Evolutionary conservation across 2,329 filamentous ascomycete genomes (phyloP).

Genomic region (Botrytis fabae): DNA sequence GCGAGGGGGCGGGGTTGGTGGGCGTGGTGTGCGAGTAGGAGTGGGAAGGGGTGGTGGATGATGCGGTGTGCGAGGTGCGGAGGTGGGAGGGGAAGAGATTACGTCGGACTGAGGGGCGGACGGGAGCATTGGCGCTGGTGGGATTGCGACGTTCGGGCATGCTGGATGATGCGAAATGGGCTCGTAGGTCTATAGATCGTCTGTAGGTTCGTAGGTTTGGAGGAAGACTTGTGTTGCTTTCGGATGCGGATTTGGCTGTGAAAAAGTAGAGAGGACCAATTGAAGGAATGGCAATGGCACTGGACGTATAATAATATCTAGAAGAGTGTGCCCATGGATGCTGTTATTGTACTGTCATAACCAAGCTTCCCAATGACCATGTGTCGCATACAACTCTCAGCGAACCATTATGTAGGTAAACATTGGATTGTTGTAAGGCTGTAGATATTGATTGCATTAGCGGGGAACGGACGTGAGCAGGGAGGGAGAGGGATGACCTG

Average conservation of each 20-base stretch:
- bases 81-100: constrained; percentile 25
- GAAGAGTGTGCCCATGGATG: neutral
- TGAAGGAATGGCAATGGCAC: neutral
- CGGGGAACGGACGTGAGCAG: neutral
- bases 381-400: neutral
- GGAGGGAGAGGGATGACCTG: neutral
- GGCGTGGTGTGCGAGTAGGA: constrained; percentile 22
- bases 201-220: neutral
- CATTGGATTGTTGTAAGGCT: constrained; percentile 11
- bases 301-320: neutral
- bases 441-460: constrained; percentile 17
- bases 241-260: neutral
- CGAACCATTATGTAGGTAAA: neutral
- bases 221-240: too few species aligned
- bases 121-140: neutral
- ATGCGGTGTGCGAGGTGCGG: constrained; percentile 2
- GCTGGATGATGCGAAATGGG: neutral
- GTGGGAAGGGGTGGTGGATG: constrained; percentile 17
- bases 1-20: constrained; percentile 41
- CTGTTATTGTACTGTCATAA: neutral
- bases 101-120: constrained; percentile 17
- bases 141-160: constrained; percentile 37
- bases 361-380: neutral
- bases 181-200: neutral
- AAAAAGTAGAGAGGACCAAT: neutral